phyloP scores from a whole-genome alignment of 139 green algal genomes.

The Axilococcus clingmanii region DNA sequence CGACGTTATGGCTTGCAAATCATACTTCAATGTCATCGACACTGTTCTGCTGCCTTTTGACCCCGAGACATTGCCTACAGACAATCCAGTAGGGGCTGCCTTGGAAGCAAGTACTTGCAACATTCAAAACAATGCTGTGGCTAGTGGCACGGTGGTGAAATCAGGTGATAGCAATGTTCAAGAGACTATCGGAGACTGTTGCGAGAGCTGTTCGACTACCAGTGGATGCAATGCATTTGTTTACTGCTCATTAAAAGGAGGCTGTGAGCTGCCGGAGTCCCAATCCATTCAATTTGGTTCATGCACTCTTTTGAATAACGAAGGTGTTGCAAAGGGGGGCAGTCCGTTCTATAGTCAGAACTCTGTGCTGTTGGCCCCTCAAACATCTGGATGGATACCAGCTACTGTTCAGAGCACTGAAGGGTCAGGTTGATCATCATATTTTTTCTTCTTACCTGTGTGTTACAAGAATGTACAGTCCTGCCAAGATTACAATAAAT shows the following conservation, averaged over 20 bases:
- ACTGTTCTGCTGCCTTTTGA: constrained; percentile 25
- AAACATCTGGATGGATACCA: background rate
- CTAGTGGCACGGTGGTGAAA: background rate
- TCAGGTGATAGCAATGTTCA: constrained; percentile 8
- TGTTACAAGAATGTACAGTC: too few relatives aligned
- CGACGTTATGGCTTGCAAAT: constrained; percentile 27
- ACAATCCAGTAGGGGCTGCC: background rate
- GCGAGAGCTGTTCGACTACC: constrained; percentile 4
- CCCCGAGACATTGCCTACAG: background rate
- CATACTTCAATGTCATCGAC: constrained; percentile 25
- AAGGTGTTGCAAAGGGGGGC: background rate
- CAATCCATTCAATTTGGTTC: background rate
- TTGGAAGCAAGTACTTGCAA: background rate
- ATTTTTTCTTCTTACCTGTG: too few relatives aligned
- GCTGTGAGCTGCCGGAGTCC: constrained; percentile 5
- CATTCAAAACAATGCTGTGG: constrained; percentile 11
- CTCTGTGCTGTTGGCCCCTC: background rate
- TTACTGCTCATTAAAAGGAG: constrained; percentile 22
- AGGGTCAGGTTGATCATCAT: too few relatives aligned
- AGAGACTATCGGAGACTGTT: constrained; percentile 17
- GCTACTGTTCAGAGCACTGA: background rate
- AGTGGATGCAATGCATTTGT: constrained; percentile 8
- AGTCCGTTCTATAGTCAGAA: background rate
- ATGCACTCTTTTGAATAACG: background rate
- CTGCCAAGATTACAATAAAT: too few relatives aligned